These are phyloP conservation scores for Graphiopsis chlorocephala DNA, from an alignment of 2,329 filamentous ascomycete species.

Conservation along the genomic window DNA sequence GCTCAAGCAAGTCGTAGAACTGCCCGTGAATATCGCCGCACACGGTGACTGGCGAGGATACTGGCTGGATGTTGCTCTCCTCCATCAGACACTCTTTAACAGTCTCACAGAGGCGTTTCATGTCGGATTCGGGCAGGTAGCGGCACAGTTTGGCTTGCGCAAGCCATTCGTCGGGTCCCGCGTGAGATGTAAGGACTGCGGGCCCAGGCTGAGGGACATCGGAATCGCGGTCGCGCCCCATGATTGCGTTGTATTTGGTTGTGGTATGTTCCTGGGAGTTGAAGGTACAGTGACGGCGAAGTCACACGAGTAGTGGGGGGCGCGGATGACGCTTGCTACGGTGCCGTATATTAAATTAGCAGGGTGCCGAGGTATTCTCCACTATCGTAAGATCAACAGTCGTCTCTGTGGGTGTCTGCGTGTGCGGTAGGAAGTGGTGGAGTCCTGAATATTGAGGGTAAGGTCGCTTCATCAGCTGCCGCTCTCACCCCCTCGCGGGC, in stretches of 20 bases:
- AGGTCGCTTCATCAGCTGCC: neutral
- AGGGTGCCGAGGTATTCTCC: neutral
- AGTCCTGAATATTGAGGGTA: neutral
- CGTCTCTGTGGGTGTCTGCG: neutral
- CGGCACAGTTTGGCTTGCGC: conserved; percentile 96
- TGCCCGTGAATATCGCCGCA: conserved; percentile 98
- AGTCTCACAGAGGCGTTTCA: conserved; percentile 98
- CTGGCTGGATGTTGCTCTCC: conserved; percentile 99
- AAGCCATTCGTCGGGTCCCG: conserved; percentile 92
- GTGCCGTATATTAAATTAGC: neutral
- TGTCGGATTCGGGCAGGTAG: conserved; percentile 90
- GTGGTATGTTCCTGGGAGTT: neutral
- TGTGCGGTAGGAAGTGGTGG: neutral
- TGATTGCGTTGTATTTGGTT: conserved; percentile 26
- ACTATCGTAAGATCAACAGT: neutral
- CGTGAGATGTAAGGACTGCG: conserved; percentile 76
- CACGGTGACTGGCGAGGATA: conserved; percentile 91
- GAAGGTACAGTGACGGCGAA: conserved; percentile 17
- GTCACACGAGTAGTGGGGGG: conserved; percentile 13
- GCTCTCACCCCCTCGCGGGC: no score
- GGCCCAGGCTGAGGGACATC: conserved; percentile 86
- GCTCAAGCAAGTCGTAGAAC: conserved; percentile 95
- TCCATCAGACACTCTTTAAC: conserved; percentile 99
- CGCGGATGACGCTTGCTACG: neutral
- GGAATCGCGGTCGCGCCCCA: conserved; percentile 47